Evolutionary conservation across 208 protist species (phyloP), one percentile per base, ranked within the genome.

Genomic region (Phytomonas sp.): DNA sequence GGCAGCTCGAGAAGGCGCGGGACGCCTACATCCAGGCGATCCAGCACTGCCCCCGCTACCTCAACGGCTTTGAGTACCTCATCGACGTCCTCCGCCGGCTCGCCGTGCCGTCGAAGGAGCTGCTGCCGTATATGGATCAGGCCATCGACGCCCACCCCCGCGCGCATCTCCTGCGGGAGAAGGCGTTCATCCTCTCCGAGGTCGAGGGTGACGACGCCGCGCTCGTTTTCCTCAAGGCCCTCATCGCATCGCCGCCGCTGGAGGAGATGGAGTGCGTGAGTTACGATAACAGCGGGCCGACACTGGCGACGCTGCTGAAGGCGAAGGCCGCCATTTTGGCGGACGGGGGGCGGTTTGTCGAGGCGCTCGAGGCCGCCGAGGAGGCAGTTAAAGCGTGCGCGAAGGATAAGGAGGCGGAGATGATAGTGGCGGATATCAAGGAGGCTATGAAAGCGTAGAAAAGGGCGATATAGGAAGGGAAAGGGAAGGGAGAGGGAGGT

Each of bases 311-410:
- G 36, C 80, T 96, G 53, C 77, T 86, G 56, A 96, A 96, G 80
- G 88, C 91, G 33, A 92, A 93, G 79, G 88, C 91, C 0, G 91
- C 91, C 17, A 91, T 96, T 62, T 76, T 96, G 2, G 91, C 91
- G 15, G 91, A 96, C 68, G 79, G 78, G 40, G 84, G 86, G 7
- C 83, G 74, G 67, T 72, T 94, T 40, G 63, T 60, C 4, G 87
- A 91, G 59, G 91, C 91, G 32, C 73, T 91, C n/a, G 72, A 72
- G 60, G 83, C 75, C 9, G 86, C 87, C 40, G 69, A 84, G 56
- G 70, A 80, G 59, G 91, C 89, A 0, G 75, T 92, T 11, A 75
- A 77, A 71, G 76, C 82, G 63, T 74, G 75, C 68, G 82, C 91
- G 3, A 64, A 66, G 28, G 91, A 96, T 65, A 81, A 88, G 56